Base-by-base conservation (phyloP, 208 protist genomes). In the Naegleria lovaniensis region DNA sequence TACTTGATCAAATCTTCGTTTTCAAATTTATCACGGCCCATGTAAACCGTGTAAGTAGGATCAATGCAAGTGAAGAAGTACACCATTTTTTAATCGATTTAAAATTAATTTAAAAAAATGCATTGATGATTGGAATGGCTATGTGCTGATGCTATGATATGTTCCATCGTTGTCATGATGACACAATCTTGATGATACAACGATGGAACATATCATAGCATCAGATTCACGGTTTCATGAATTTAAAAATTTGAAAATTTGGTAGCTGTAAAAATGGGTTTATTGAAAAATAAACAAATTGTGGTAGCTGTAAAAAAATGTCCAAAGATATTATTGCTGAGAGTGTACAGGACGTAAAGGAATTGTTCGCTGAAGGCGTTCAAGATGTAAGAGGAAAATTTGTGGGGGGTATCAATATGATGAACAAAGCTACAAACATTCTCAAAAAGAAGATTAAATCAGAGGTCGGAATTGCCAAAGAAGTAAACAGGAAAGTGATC, bases 1-100 rank as follows among this genome's bases (percentile, higher is more conserved):
- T 96, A 98, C 89, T 95, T 96, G 92, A 99, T 99, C 16, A 99
- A 93, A 87, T 99, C 96, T 93, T 99, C 99, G 92, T 99, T 99
- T 90, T 99, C 98, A 93, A 96, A 98, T 94, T 99, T 99, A 94
- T 99, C 98, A 43, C 94, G 94, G 43, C 99, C 99, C 97, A 99
- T 98, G 95, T 99, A 99, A 91, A 98, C 95, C 51, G 96, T 40
- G 51, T 98, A 96, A 5, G 94, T 93, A 25, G 97, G 97, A 91
- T 98, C 96, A 76, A 93, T 90, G 25, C 97, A 93, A 4, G 95
- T 97, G 90, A 97, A 98, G 95, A 97, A 98, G 91, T 96, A 97
- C 38, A 98, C 96, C 96, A 98, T 98, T 38, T 40, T 92, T 41
- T 41, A 86, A 3, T 87, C 3, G 0, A 86, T 76, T 43, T 19